A percentile compares a stretch with the other conserved stretches of the same genome.
phyloP scores from a whole-genome alignment of 2,329 filamentous ascomycete genomes.

The Cladophialophora yegresii region DNA sequence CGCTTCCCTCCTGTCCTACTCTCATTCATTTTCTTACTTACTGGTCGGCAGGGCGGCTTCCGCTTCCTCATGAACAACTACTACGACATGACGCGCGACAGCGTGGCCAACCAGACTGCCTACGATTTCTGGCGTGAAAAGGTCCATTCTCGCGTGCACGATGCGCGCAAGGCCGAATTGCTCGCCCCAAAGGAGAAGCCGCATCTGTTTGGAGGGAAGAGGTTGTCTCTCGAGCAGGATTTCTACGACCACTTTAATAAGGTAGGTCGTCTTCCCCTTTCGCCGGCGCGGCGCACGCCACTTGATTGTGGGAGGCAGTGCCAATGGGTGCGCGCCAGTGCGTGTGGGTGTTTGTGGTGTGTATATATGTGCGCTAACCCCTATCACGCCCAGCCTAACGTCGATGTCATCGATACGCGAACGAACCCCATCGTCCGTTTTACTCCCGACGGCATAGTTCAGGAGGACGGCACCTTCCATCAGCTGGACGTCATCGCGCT shows the following conservation, averaged over 20 bases:
- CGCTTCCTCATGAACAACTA: constrained; percentile 55
- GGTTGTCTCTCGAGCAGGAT: constrained; percentile 51
- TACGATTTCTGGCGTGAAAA: constrained; percentile 61
- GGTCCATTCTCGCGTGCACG: constrained; percentile 53
- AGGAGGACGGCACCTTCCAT: constrained; percentile 44
- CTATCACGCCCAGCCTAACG: constrained; percentile 49
- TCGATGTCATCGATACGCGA: constrained; percentile 51
- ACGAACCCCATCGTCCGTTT: constrained; percentile 47
- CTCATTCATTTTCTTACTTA: not conserved
- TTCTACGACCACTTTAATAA: constrained; percentile 55
- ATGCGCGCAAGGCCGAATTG: constrained; percentile 54
- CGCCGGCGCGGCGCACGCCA: too few relatives aligned
- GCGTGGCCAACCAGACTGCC: constrained; percentile 53
- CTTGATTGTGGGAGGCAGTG: too few relatives aligned
- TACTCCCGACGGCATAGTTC: constrained; percentile 45
- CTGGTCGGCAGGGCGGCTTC: constrained; percentile 53
- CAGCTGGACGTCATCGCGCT: constrained; percentile 47
- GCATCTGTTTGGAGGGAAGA: constrained; percentile 58
- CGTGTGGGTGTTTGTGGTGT: too few relatives aligned
- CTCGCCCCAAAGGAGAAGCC: constrained; percentile 56
- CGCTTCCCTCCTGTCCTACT: not conserved
- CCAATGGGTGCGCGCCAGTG: too few relatives aligned
- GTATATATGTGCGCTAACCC: too few relatives aligned
- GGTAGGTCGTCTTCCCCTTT: constrained; percentile 4
- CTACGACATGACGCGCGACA: constrained; percentile 53